These are phyloP conservation scores for Akebia trifoliata DNA, from an alignment of 164 flowering plant genomes.

Conservation along the genomic window DNA sequence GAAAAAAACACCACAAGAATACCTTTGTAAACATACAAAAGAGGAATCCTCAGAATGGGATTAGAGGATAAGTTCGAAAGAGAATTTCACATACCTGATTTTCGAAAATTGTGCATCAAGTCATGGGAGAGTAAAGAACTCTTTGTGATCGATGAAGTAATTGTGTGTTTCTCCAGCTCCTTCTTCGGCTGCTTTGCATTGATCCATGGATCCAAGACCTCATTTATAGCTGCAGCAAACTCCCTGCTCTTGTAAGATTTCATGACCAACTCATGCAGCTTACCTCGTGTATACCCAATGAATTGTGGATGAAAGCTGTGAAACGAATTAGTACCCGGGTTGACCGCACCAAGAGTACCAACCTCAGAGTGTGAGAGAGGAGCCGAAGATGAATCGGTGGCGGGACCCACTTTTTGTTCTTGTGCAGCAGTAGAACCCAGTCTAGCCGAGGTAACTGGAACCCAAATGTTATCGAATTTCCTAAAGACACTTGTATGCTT, in stretches of 20 bases:
- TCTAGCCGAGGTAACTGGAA: constrained; percentile 49
- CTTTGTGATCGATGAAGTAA: constrained; percentile 19
- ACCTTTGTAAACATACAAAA: not conserved
- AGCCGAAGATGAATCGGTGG: constrained; percentile 25
- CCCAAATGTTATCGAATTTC: constrained; percentile 82
- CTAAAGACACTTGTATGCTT: constrained; percentile 75
- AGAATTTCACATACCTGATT: constrained; percentile 38
- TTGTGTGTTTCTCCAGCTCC: constrained; percentile 50
- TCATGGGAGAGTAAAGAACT: constrained; percentile 14
- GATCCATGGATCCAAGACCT: constrained; percentile 95
- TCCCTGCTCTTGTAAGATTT: constrained; percentile 89
- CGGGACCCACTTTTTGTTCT: constrained; percentile 19
- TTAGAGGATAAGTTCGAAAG: not conserved
- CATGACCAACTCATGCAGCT: constrained; percentile 95
- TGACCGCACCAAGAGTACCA: constrained; percentile 14
- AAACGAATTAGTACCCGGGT: constrained; percentile 31
- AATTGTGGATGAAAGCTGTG: constrained; percentile 83
- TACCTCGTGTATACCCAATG: constrained; percentile 83
- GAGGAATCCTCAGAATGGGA: not conserved
- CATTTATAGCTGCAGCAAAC: constrained; percentile 90
- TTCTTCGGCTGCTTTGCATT: constrained; percentile 78
- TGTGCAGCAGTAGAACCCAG: constrained; percentile 29
- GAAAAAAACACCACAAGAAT: not conserved
- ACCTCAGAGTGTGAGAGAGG: constrained; percentile 17
- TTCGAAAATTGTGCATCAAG: constrained; percentile 21